phyloP scores from a whole-genome alignment of 1,139 yeast genomes.

The Yamadazyma trypodendri region DNA sequence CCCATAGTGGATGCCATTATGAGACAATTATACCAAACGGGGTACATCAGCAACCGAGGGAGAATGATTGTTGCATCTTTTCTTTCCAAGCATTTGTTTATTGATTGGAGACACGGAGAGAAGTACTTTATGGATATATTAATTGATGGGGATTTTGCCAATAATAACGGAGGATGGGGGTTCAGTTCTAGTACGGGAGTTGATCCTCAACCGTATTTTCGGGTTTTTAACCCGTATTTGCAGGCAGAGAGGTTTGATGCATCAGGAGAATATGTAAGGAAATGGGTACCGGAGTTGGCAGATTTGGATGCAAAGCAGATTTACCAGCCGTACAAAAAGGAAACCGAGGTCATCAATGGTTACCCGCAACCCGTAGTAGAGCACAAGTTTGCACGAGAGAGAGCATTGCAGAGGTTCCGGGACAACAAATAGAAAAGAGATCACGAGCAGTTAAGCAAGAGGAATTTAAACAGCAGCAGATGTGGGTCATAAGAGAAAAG shows the following conservation, averaged over 20 bases:
- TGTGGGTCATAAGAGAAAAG: too few species aligned
- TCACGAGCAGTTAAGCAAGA: too few species aligned
- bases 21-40: conserved; percentile 50
- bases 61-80: conserved; percentile 56
- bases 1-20: conserved; percentile 60
- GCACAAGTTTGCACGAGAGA: conserved; percentile 33
- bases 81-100: conserved; percentile 48
- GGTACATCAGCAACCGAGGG: conserved; percentile 52
- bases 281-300: conserved; percentile 51
- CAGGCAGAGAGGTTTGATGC: conserved; percentile 52
- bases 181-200: conserved; percentile 51
- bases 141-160: conserved; percentile 53
- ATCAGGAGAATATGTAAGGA: conserved; percentile 43
- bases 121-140: conserved; percentile 47
- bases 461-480: too few species aligned
- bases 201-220: conserved; percentile 56
- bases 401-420: conserved; percentile 37
- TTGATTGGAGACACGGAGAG: conserved; percentile 60
- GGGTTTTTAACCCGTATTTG: conserved; percentile 52
- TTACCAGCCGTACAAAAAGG: conserved; percentile 37
- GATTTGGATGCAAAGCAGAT: conserved; percentile 28
- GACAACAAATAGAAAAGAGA: conserved; percentile 35
- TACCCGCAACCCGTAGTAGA: conserved; percentile 46
- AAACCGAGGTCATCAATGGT: conserved; percentile 21
- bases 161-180: conserved; percentile 61